Evolutionary conservation across 495 filamentous ascomycete species (phyloP).

Genomic region (Trichocladium uniseriatum): DNA sequence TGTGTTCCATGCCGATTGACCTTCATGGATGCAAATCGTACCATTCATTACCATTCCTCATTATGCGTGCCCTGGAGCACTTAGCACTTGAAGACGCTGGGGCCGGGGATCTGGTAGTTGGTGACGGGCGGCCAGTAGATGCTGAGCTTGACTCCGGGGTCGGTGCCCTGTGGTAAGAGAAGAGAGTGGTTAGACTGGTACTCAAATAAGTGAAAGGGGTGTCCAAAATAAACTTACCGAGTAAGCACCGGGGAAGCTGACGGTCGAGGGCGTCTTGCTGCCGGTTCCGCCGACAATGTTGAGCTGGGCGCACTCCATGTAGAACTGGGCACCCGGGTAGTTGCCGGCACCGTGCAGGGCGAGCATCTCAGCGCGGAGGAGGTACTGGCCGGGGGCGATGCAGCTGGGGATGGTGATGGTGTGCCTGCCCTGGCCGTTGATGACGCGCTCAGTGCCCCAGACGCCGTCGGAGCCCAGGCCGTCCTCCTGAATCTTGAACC

Average conservation of each 20-base stretch:
- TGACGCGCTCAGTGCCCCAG: constrained; percentile 38
- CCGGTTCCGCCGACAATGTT: constrained; percentile 33
- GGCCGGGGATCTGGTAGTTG: constrained; percentile 33
- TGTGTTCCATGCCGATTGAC: no score
- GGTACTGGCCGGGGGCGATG: constrained; percentile 39
- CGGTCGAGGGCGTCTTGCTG: constrained; percentile 26
- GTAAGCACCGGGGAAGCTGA: constrained; percentile 36
- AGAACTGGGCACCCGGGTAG: constrained; percentile 42
- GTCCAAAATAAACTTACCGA: constrained; percentile 12
- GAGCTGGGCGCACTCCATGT: constrained; percentile 44
- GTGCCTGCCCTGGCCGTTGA: constrained; percentile 39
- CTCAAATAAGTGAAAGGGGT: neutral
- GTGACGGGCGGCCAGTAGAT: constrained; percentile 36
- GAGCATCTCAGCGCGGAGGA: constrained; percentile 47
- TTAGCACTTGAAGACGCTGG: constrained; percentile 27
- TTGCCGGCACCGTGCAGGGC: constrained; percentile 40
- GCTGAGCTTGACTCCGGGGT: constrained; percentile 40
- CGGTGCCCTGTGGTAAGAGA: no score
- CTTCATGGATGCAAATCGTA: no score
- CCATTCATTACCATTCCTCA: no score
- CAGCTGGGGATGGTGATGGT: constrained; percentile 37
- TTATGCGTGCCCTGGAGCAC: no score
- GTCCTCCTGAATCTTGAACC: constrained; percentile 45
- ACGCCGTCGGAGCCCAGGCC: constrained; percentile 32
- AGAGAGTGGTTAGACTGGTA: neutral